These are phyloP conservation scores for Corylus avellana DNA, from an alignment of 306 rosid species.

Conservation along the genomic window DNA sequence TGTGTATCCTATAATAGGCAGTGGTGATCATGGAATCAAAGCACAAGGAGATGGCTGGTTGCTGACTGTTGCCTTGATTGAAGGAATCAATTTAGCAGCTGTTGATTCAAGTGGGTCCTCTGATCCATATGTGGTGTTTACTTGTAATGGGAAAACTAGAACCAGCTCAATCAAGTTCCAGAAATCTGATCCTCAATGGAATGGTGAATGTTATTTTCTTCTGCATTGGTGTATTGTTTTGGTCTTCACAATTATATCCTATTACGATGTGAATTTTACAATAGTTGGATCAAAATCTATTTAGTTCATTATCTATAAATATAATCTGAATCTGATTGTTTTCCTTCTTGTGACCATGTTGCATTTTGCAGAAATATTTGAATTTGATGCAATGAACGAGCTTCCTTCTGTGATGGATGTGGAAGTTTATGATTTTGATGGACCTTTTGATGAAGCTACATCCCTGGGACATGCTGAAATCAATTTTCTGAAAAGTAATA, in stretches of 20 bases:
- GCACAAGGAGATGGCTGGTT: conserved; percentile 98
- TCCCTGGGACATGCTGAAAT: conserved; percentile 77
- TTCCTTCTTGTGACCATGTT: conserved; percentile 21
- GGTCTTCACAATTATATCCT: conserved; percentile 16
- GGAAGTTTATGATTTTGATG: conserved; percentile 88
- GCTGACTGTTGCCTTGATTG: conserved; percentile 89
- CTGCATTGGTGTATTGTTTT: conserved; percentile 13
- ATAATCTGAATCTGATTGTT: conserved; percentile 15
- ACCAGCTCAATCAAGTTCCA: conserved; percentile 91
- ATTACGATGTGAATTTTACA: not conserved
- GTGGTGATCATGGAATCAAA: conserved; percentile 95
- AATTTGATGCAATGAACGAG: conserved; percentile 96
- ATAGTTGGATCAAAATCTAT: conserved; percentile 12
- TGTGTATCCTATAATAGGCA: conserved; percentile 46
- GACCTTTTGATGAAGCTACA: conserved; percentile 80
- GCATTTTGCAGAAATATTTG: conserved; percentile 77
- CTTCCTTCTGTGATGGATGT: conserved; percentile 88
- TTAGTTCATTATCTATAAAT: conserved; percentile 1
- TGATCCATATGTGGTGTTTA: conserved; percentile 86
- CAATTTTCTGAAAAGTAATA: conserved; percentile 82
- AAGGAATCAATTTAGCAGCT: conserved; percentile 78
- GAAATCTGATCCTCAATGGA: conserved; percentile 84
- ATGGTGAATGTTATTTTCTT: conserved; percentile 55
- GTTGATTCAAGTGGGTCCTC: conserved; percentile 63
- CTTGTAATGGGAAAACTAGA: conserved; percentile 92